These are phyloP conservation scores for Tolypocladium nubicola DNA, from an alignment of 2,329 filamentous ascomycete genomes.

Conservation along the genomic window DNA sequence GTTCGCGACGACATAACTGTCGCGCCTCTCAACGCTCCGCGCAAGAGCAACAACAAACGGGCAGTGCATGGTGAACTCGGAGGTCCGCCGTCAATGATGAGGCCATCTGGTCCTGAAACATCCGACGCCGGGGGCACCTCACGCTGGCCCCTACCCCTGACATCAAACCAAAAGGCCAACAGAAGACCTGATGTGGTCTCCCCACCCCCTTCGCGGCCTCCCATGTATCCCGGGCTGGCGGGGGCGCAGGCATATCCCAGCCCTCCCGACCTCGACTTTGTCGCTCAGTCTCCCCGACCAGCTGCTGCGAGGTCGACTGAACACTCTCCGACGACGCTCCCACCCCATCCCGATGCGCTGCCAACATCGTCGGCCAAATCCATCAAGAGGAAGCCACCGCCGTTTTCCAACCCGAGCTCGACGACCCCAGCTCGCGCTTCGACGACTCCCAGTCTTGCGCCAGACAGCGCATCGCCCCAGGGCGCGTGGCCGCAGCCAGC, in stretches of 20 bases:
- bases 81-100: slow-evolving; percentile 14
- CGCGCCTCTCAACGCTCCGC: slow-evolving; percentile 45
- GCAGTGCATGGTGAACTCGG: slow-evolving; percentile 4
- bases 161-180: slow-evolving; percentile 20
- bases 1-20: slow-evolving; percentile 49
- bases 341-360: slow-evolving; percentile 11
- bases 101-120: slow-evolving; percentile 24
- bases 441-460: slow-evolving; percentile 11
- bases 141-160: slow-evolving; percentile 12
- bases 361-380: slow-evolving; percentile 21
- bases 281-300: slow-evolving; percentile 9
- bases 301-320: slow-evolving; percentile 1
- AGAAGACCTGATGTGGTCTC: slow-evolving; percentile 12
- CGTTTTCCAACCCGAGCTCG: slow-evolving; percentile 10
- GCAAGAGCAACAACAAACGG: slow-evolving; percentile 38
- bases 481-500: slow-evolving; percentile 38
- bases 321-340: slow-evolving; percentile 8
- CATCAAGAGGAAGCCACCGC: slow-evolving; percentile 35
- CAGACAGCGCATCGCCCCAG: slow-evolving; percentile 11
- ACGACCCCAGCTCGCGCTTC: not conserved
- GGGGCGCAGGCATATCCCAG: slow-evolving; percentile 19
- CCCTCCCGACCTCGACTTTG: slow-evolving; percentile 19
- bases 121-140: slow-evolving; percentile 10
- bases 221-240: not conserved
- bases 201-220: slow-evolving; percentile 4